phyloP scores from a whole-genome alignment of 225 moss, liverwort and hornwort species.

The Pseudisothecium myosuroides region DNA sequence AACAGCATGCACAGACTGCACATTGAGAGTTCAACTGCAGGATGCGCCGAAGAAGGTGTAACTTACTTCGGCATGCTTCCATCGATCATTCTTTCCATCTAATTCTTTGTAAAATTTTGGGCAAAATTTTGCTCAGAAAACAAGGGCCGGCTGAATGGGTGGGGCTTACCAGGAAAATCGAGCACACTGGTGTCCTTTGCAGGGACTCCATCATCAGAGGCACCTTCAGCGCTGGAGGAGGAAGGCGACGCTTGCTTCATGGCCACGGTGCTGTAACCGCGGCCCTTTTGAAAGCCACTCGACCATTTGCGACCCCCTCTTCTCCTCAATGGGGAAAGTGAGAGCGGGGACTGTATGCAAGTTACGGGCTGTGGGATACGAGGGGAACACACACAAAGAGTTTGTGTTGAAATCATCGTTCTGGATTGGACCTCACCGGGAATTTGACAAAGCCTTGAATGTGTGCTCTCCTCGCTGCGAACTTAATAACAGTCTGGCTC shows the following conservation, averaged over 20 bases:
- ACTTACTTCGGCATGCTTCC: neutral
- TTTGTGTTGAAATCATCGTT: neutral
- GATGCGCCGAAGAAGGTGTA: neutral
- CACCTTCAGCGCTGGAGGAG: neutral
- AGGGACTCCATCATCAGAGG: neutral
- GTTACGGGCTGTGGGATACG: neutral
- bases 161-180: neutral
- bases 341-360: neutral
- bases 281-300: neutral
- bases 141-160: neutral
- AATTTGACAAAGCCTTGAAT: too few species aligned
- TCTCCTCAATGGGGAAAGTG: neutral
- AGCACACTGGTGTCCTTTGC: too few species aligned
- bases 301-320: too few species aligned
- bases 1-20: too few species aligned
- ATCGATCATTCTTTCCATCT: too few species aligned
- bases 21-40: too few species aligned
- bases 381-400: neutral
- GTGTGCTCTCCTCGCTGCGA: too few species aligned
- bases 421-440: neutral
- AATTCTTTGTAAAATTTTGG: neutral
- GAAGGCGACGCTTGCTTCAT: neutral
- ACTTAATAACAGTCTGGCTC: too few species aligned
- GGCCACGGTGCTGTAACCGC: neutral
- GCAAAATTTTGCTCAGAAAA: neutral